phyloP scores from a whole-genome alignment of 495 filamentous ascomycete species.

The Physcia stellaris region DNA sequence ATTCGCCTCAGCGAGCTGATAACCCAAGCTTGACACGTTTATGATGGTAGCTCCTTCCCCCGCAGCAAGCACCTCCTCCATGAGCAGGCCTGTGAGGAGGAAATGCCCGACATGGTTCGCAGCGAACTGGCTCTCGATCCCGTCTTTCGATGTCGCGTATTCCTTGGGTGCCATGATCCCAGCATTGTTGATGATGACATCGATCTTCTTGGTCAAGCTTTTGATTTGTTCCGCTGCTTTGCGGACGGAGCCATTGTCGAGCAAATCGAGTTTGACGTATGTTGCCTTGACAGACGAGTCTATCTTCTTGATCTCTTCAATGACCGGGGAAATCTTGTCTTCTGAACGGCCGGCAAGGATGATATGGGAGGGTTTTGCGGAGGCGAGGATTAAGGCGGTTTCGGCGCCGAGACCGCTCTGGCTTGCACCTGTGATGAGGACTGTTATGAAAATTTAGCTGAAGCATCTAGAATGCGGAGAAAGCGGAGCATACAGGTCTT shows the following conservation, averaged over 20 bases:
- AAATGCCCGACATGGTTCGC: constrained; percentile 19
- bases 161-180: constrained; percentile 20
- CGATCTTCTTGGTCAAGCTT: constrained; percentile 25
- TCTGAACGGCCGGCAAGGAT: constrained; percentile 22
- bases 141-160: constrained; percentile 18
- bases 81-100: constrained; percentile 33
- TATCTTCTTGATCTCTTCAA: background rate
- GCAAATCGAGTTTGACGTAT: constrained; percentile 27
- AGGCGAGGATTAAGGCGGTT: background rate
- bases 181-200: constrained; percentile 22
- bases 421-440: background rate
- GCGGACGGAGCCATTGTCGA: constrained; percentile 25
- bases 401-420: background rate
- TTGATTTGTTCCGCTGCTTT: constrained; percentile 32
- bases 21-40: constrained; percentile 24
- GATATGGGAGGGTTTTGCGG: constrained; percentile 4
- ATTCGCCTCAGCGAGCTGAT: constrained; percentile 27
- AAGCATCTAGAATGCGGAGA: no score
- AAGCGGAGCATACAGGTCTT: no score
- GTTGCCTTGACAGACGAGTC: background rate
- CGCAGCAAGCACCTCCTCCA: constrained; percentile 21
- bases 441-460: no score
- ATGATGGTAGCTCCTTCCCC: constrained; percentile 14
- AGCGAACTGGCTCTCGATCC: constrained; percentile 22
- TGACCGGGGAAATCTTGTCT: background rate